These are phyloP conservation scores for Lepiota venenata DNA, from an alignment of 768 basidiomycete genomes.

Conservation along the genomic window DNA sequence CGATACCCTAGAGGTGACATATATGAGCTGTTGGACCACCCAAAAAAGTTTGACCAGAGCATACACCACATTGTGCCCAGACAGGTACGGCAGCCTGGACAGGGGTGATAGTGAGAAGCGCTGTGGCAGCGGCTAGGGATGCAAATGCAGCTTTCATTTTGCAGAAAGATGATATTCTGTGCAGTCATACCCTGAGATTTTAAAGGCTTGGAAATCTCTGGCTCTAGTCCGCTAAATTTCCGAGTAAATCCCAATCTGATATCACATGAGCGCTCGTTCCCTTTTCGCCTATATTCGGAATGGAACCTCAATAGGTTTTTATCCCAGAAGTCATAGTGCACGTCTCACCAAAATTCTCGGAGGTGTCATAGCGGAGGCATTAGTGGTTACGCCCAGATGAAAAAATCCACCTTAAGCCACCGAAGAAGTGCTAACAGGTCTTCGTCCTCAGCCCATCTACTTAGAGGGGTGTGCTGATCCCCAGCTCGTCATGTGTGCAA, in stretches of 20 bases:
- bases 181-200: background rate
- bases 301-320: background rate
- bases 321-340: background rate
- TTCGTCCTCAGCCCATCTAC: conserved; percentile 3
- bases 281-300: background rate
- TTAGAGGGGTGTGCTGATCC: too few relatives aligned
- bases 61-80: conserved; percentile 46
- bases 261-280: conserved; percentile 5
- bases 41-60: conserved; percentile 11
- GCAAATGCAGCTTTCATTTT: conserved; percentile 21
- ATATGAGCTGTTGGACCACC: background rate
- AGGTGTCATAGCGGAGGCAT: conserved; percentile 1
- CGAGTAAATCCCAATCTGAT: conserved; percentile 5
- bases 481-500: too few relatives aligned
- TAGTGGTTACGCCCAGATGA: background rate
- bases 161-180: background rate
- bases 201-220: background rate
- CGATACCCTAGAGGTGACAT: conserved; percentile 27
- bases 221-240: conserved; percentile 9
- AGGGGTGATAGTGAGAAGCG: conserved; percentile 17
- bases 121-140: conserved; percentile 24
- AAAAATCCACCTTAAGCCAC: too few relatives aligned
- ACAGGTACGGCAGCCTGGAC: conserved; percentile 28
- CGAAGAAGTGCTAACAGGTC: background rate
- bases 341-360: background rate